Percentiles rank a stretch among this genome's conserved stretches.
Conservation (phyloP, 495 filamentous ascomycete genomes). For the Aspergillus carlsbadensis region DNA sequence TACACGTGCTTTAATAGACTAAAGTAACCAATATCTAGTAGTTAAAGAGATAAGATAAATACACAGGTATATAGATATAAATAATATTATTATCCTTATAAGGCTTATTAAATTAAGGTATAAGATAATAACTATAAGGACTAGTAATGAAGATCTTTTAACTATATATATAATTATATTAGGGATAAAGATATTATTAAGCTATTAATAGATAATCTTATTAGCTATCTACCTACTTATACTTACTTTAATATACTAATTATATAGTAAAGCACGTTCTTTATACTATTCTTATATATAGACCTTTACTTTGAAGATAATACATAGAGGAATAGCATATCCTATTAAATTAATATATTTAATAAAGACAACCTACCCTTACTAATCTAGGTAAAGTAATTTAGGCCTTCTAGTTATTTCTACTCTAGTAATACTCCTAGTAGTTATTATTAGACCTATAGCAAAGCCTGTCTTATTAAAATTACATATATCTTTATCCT, state of each 20-base stretch:
- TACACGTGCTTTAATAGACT: constrained; percentile 13
- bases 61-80: constrained; percentile 23
- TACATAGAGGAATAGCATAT: too few relatives aligned
- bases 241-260: neutral
- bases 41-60: constrained; percentile 22
- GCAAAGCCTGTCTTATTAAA: constrained; percentile 48
- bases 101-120: constrained; percentile 22
- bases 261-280: neutral
- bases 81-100: constrained; percentile 23
- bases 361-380: too few relatives aligned
- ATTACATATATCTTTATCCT: constrained; percentile 43
- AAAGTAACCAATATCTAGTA: constrained; percentile 9
- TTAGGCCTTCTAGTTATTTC: constrained; percentile 23
- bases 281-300: too few relatives aligned
- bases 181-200: constrained; percentile 17
- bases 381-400: constrained; percentile 32
- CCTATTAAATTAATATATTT: too few relatives aligned
- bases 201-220: constrained; percentile 16
- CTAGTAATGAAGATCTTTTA: neutral
- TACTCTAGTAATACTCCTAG: constrained; percentile 28
- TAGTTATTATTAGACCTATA: constrained; percentile 34
- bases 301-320: too few relatives aligned
- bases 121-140: constrained; percentile 25
- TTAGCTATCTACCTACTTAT: constrained; percentile 31
- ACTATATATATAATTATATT: neutral